Conservation (phyloP, 768 basidiomycete genomes). For the Tylopilus plumbeoviolaceoides region DNA sequence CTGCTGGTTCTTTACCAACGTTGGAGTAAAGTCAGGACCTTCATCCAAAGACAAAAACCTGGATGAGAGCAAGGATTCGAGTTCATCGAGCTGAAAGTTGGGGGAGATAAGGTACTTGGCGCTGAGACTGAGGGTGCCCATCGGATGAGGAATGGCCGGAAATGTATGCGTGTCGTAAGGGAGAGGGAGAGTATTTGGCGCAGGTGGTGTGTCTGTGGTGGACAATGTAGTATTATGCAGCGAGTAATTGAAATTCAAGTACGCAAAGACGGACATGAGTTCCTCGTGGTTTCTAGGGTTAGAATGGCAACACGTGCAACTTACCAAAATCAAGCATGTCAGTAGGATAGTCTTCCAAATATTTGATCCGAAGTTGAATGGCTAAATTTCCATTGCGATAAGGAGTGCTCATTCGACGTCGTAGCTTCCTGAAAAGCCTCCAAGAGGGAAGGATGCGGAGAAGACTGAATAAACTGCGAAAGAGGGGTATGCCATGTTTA, state of each 20-base stretch:
- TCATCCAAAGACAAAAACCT: constrained; percentile 68
- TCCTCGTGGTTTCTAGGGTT: constrained; percentile 29
- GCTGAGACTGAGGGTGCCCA: constrained; percentile 59
- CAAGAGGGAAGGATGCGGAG: constrained; percentile 74
- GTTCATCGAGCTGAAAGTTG: constrained; percentile 69
- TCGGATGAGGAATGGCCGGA: constrained; percentile 62
- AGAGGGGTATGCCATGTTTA: constrained; percentile 80
- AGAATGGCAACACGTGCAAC: constrained; percentile 20
- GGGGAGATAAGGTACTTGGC: constrained; percentile 64
- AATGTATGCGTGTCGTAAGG: constrained; percentile 57
- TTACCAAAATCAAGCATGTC: constrained; percentile 37
- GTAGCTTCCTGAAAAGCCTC: constrained; percentile 63
- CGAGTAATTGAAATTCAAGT: constrained; percentile 1
- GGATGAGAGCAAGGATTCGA: constrained; percentile 72
- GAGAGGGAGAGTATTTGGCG: constrained; percentile 37
- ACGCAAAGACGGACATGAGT: constrained; percentile 29
- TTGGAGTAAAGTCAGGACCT: constrained; percentile 66
- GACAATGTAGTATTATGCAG: constrained; percentile 7
- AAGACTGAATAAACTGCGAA: constrained; percentile 67
- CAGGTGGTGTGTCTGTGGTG: constrained; percentile 37
- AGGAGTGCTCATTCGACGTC: constrained; percentile 36
- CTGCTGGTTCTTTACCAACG: constrained; percentile 60
- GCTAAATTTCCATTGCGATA: constrained; percentile 42
- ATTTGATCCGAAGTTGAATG: constrained; percentile 46
- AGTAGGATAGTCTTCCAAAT: constrained; percentile 28